phyloP scores from a whole-genome alignment of 2,329 filamentous ascomycete genomes.

The Fusarium chuoi region DNA sequence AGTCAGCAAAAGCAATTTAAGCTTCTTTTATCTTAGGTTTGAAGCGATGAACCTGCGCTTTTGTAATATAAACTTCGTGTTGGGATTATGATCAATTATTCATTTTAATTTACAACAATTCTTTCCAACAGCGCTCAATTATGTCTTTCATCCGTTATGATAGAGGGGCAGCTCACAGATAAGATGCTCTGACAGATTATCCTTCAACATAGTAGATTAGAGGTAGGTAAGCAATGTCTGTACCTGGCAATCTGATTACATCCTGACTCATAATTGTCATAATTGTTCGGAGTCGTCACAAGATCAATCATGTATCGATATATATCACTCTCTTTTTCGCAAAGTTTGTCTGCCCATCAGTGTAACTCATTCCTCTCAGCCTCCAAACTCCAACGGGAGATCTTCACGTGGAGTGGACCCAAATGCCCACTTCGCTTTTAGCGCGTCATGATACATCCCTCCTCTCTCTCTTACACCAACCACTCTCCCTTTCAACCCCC shows the following conservation, averaged over 20 bases:
- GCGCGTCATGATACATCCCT: background rate
- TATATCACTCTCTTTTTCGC: background rate
- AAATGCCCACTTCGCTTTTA: constrained; percentile 2
- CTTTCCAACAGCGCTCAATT: background rate
- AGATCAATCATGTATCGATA: background rate
- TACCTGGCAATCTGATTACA: background rate
- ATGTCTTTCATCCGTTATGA: background rate
- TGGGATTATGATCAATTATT: no score
- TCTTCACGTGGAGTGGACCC: constrained; percentile 23
- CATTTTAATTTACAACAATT: no score
- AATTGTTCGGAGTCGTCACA: background rate
- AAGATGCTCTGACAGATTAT: background rate
- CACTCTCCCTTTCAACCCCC: background rate
- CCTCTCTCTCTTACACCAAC: background rate
- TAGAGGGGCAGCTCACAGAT: background rate
- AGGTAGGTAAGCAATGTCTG: background rate
- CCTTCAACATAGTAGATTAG: background rate
- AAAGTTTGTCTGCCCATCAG: background rate
- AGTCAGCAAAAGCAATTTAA: background rate
- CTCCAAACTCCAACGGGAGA: background rate
- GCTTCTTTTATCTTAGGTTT: background rate
- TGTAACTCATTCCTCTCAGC: background rate
- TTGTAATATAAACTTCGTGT: background rate
- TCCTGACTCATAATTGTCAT: background rate
- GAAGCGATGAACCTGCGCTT: background rate